Evolutionary conservation across 768 basidiomycete genomes (phyloP).

Genomic region (Ramaria rubella): DNA sequence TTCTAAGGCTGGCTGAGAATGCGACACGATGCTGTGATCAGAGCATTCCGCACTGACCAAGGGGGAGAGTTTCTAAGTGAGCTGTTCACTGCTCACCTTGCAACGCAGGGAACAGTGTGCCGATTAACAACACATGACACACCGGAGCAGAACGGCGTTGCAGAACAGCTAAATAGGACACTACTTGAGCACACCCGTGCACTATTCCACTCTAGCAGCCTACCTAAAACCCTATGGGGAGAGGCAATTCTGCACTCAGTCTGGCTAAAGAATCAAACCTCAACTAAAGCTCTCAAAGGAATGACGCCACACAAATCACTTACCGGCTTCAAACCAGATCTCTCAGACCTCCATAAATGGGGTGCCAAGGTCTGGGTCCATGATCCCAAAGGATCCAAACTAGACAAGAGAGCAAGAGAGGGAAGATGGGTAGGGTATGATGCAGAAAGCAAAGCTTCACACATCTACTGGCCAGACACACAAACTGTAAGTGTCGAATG

Average conservation of each 20-base stretch:
- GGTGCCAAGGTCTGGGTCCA: no score
- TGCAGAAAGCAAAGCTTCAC: no score
- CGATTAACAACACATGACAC: conserved; percentile 36
- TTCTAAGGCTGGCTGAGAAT: background rate
- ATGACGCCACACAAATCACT: no score
- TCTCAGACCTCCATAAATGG: no score
- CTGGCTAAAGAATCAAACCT: conserved; percentile 27
- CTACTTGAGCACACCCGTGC: conserved; percentile 30
- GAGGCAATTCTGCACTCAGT: conserved; percentile 22
- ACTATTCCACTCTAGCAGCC: conserved; percentile 27
- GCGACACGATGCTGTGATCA: background rate
- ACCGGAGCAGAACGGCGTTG: conserved; percentile 38
- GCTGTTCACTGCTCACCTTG: conserved; percentile 6
- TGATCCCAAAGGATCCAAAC: no score
- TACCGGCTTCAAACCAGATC: no score
- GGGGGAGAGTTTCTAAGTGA: conserved; percentile 30
- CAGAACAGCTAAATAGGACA: conserved; percentile 35
- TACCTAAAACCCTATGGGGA: conserved; percentile 35
- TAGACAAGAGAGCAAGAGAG: no score
- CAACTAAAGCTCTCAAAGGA: no score
- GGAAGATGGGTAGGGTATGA: conserved; percentile 17
- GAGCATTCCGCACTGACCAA: conserved; percentile 17
- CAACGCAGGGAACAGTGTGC: conserved; percentile 31
- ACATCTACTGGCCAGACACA: no score
- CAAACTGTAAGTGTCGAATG: no score